Base-by-base conservation (phyloP, 805 yeast species). In the Starmerella kuoi region DNA sequence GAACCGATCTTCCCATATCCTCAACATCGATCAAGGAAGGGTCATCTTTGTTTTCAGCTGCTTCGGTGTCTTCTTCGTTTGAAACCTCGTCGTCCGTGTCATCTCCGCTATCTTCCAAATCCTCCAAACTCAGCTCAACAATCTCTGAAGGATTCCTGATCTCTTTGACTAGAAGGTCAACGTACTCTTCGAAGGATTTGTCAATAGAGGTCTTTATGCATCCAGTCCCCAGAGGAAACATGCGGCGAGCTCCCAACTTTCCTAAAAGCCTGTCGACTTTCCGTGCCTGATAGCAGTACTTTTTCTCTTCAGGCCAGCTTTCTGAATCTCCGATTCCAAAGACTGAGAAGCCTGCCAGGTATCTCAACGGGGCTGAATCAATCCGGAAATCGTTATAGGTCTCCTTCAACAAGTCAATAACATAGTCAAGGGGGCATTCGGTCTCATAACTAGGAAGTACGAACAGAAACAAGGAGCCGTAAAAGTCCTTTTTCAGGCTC, bases 371-470 rank as follows among this genome's bases (percentile, higher is more conserved):
- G 50, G 74, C 77, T 47, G 82, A 82, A 56, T 85, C 94, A 26
- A 86, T 73, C 51, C 95, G 69, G 64, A 84, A 84, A 59, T 86
- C 96, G 47, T 79, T 78, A 47, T 74, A 74, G 1, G 93, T 84
- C 42, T 86, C 95, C 48, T 74, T 69, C 50, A 86, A 65, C 34
- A 82, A 76, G 53, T 83, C 93, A 43, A 86, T 64, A 59, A 85
- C 84, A 56, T 76, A 87, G 60, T 86, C 96, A 25, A 87, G 69
- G 12, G 96, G 95, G 1, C 93, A 82, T 59, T 86, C 96, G 0
- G 87, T 81, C 50, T 85, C 95, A 57, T 86, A 86, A 0, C 95
- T 84, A 1, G 96, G 96, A 25, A 86, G 65, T 14, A 86, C 83
- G 45, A 86, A 50, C 28, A 87, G 57, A 54, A 84, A 86, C 11